Percentiles rank a stretch among this genome's conserved stretches.
phyloP scores from a whole-genome alignment of 208 protist genomes.

The Trypanosoma platydactyli region DNA sequence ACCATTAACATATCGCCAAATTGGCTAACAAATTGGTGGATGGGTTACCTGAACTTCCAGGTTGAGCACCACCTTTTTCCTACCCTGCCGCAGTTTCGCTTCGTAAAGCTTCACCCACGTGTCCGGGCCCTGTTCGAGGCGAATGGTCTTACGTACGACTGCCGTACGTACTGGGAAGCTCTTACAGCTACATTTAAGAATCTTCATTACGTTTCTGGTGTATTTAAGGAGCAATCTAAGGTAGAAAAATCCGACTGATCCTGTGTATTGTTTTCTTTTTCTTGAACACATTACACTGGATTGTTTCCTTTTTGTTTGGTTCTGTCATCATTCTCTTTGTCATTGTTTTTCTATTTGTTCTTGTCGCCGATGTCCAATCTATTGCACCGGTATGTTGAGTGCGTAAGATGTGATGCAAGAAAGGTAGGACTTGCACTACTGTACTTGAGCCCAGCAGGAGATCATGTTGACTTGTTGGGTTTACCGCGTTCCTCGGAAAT shows the following conservation, averaged over 20 bases:
- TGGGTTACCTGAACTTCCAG: slow-evolving; percentile 85
- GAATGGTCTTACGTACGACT: slow-evolving; percentile 65
- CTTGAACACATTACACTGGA: too few relatives aligned
- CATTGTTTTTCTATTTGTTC: not conserved
- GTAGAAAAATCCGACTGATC: not conserved
- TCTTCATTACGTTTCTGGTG: slow-evolving; percentile 50
- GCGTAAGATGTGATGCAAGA: too few relatives aligned
- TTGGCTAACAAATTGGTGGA: slow-evolving; percentile 70
- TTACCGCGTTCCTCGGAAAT: too few relatives aligned
- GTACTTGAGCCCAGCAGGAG: too few relatives aligned
- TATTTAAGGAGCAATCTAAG: slow-evolving; percentile 20
- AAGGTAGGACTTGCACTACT: too few relatives aligned
- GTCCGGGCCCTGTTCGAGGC: slow-evolving; percentile 58
- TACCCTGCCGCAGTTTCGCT: slow-evolving; percentile 79
- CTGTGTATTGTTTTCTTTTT: too few relatives aligned
- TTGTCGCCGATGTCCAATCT: too few relatives aligned
- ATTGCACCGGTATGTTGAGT: too few relatives aligned
- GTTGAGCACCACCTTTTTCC: slow-evolving; percentile 90
- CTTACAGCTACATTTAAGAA: slow-evolving; percentile 55
- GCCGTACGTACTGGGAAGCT: slow-evolving; percentile 42
- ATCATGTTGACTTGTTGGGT: too few relatives aligned
- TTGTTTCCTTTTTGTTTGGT: too few relatives aligned
- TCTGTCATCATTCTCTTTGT: slow-evolving; percentile 21
- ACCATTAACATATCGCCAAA: slow-evolving; percentile 66
- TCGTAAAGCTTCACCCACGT: slow-evolving; percentile 45